phyloP scores from a whole-genome alignment of 1,284 basidiomycete genomes.

The Sphagnurus paluster region DNA sequence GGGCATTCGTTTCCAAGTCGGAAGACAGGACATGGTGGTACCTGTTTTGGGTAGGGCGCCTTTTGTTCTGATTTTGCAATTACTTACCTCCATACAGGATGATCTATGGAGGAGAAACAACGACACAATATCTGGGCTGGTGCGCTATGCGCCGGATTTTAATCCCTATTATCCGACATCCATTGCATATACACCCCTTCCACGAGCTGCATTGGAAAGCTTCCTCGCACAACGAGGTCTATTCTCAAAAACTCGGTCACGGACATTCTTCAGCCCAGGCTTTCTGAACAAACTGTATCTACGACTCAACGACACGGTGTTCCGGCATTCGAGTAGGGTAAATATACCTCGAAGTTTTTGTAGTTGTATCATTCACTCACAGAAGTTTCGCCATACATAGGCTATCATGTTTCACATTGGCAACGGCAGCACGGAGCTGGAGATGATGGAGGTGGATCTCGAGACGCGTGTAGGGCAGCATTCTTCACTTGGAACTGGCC shows the following conservation, averaged over 20 bases:
- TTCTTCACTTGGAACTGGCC: constrained; percentile 65
- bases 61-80: constrained; percentile 2
- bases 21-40: constrained; percentile 79
- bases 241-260: constrained; percentile 45
- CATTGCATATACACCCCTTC: constrained; percentile 75
- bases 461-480: constrained; percentile 45
- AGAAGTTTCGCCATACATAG: constrained; percentile 31
- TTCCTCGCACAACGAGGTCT: constrained; percentile 69
- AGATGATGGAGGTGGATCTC: constrained; percentile 61
- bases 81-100: constrained; percentile 44
- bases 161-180: constrained; percentile 73
- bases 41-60: constrained; percentile 67
- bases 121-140: constrained; percentile 50
- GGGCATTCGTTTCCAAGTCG: constrained; percentile 51
- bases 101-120: constrained; percentile 73
- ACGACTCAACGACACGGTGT: constrained; percentile 74
- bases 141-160: constrained; percentile 58
- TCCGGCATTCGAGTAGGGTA: constrained; percentile 52
- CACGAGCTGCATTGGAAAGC: constrained; percentile 63
- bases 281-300: constrained; percentile 78
- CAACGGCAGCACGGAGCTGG: constrained; percentile 47
- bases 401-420: constrained; percentile 65
- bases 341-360: constrained; percentile 18
- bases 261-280: constrained; percentile 66
- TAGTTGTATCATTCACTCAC: neutral